Conservation (phyloP, 2,329 filamentous ascomycete genomes). For the Ophiostoma pallidulum region DNA sequence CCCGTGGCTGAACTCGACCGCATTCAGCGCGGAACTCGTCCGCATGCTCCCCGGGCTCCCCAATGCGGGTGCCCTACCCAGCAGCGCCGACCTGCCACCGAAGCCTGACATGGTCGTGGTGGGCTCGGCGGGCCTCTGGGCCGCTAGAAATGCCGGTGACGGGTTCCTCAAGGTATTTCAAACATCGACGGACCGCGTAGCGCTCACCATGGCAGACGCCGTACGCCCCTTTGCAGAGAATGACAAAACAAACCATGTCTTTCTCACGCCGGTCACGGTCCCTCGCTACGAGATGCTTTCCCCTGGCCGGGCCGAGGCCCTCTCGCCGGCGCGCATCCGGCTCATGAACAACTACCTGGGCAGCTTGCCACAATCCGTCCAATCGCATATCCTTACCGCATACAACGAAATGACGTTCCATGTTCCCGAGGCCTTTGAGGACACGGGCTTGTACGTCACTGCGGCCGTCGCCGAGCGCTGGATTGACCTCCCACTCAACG, state of each 20-base stretch:
- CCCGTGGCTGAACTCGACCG: conserved; percentile 47
- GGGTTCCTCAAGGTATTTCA: conserved; percentile 36
- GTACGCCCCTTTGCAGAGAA: neutral
- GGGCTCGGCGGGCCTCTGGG: conserved; percentile 46
- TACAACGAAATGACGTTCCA: conserved; percentile 39
- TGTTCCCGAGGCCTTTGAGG: conserved; percentile 28
- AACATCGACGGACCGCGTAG: conserved; percentile 35
- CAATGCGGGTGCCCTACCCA: no score
- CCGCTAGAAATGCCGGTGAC: conserved; percentile 40
- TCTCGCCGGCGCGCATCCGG: conserved; percentile 38
- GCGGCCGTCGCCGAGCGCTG: conserved; percentile 36
- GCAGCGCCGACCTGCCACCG: conserved; percentile 18
- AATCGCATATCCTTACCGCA: conserved; percentile 38
- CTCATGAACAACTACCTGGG: conserved; percentile 44
- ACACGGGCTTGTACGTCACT: conserved; percentile 40
- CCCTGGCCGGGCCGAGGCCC: conserved; percentile 29
- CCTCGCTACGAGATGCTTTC: conserved; percentile 36
- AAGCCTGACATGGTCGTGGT: conserved; percentile 39
- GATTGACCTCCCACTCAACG: conserved; percentile 44
- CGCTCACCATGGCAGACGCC: conserved; percentile 12
- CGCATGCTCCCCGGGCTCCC: conserved; percentile 26
- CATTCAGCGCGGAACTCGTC: conserved; percentile 31
- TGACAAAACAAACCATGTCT: conserved; percentile 16
- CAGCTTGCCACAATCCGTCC: conserved; percentile 30
- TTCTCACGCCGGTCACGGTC: conserved; percentile 29